These are phyloP conservation scores for Coprinellus aureogranulatus DNA, from an alignment of 768 basidiomycete genomes.

Conservation along the genomic window DNA sequence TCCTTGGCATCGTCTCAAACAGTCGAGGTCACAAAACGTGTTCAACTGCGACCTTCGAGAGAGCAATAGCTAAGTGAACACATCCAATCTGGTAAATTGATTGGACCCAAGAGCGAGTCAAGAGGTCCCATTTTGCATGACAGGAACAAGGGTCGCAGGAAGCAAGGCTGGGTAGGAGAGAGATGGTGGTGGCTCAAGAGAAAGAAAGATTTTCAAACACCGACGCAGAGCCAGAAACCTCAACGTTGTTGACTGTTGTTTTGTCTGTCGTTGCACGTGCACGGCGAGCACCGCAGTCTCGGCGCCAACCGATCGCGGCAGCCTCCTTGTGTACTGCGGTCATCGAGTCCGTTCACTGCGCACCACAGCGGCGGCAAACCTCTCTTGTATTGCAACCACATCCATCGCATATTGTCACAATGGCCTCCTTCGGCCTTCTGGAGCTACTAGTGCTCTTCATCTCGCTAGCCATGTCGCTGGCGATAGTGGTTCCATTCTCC, in stretches of 20 bases:
- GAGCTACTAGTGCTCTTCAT: constrained; percentile 41
- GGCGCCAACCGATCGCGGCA: not conserved
- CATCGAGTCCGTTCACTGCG: not conserved
- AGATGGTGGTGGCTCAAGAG: constrained; percentile 10
- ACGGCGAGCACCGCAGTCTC: not conserved
- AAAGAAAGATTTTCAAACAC: constrained; percentile 12
- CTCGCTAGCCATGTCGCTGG: constrained; percentile 52
- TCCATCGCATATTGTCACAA: constrained; percentile 16
- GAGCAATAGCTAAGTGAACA: too few species aligned
- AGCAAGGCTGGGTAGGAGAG: not conserved
- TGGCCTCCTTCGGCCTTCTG: constrained; percentile 24
- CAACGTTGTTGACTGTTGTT: constrained; percentile 8
- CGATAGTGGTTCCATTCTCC: constrained; percentile 57
- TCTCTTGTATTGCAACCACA: constrained; percentile 15
- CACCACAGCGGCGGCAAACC: constrained; percentile 1
- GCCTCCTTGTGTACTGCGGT: not conserved
- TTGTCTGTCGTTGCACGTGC: constrained; percentile 2
- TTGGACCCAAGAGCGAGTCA: too few species aligned
- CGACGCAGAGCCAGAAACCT: constrained; percentile 5
- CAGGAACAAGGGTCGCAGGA: not conserved
- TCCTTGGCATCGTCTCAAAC: too few species aligned
- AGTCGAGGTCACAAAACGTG: too few species aligned
- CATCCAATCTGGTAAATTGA: too few species aligned
- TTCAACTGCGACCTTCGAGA: too few species aligned
- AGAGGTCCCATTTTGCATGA: not conserved